Evolutionary conservation across 306 rosid species (phyloP), one percentile per base, ranked within the genome.

Genomic region (Cucurbita argyrosperma): DNA sequence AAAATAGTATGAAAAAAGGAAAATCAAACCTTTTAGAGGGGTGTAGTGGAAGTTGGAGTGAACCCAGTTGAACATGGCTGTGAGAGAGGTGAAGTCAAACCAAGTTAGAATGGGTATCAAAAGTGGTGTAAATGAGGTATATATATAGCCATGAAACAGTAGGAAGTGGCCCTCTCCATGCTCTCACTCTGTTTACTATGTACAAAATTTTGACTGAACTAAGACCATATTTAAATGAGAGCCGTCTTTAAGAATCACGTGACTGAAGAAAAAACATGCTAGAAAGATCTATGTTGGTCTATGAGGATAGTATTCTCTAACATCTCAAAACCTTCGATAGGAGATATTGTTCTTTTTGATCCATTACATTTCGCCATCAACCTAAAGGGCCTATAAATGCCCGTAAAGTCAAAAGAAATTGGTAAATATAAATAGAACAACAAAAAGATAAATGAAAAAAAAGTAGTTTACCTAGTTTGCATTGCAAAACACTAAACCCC

Each of bases 21-120:
- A 55, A 55, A n/a, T 55, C 66, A 55, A 55, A 72, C 76, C 76
- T 72, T 72, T 39, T 21, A 40, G 53, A 39, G 52, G 52, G 10
- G 12, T 72, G 23, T 53, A 55, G 39, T 55, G 76, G n/a, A 55
- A 72, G 21, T 53, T 53, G 39, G 60, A 39, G 76, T n/a, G 76
- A 53, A 72, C 39, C 66, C 66, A 72, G 38, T 55, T 55, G 66
- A 72, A 72, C 60, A 72, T 72, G 53, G 61, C 15, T 52, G 14
- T 37, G 50, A 39, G 37, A 37, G 70, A 39, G 49, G n/a, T 62
- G 23, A 12, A 3, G 40, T 30, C 35, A 30, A 30, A 3, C 35
- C 35, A 2, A 30, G 4, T 30, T 30, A 30, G 35, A 30, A 38
- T 38, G 69, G 35, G 37, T 62, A 61, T 11, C 26, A 62, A 62